Percentiles rank a stretch among this genome's conserved stretches.
Conservation (phyloP, 176 grass and related monocot genomes). For the Ananas comosus region DNA sequence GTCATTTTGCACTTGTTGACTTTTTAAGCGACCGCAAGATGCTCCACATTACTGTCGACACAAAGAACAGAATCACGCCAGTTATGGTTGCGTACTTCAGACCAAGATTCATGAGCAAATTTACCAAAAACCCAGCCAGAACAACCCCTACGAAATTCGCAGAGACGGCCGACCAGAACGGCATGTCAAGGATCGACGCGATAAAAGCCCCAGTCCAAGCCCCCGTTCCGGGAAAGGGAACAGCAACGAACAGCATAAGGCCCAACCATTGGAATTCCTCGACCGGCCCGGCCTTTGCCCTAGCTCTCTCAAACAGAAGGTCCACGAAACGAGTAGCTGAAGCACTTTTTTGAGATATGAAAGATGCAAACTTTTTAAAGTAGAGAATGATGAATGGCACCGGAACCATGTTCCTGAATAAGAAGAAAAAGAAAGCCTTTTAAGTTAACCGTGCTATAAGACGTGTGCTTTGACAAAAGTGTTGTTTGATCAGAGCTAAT, state of each 20-base stretch:
- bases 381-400: constrained; percentile 86
- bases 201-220: constrained; percentile 83
- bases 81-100: constrained; percentile 53
- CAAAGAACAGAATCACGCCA: constrained; percentile 52
- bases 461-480: not conserved
- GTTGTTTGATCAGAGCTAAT: not conserved
- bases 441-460: not conserved
- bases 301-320: constrained; percentile 69
- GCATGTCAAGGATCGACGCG: constrained; percentile 70
- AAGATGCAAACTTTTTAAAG: constrained; percentile 58
- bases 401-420: constrained; percentile 84
- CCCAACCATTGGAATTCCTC: constrained; percentile 92
- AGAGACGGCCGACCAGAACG: constrained; percentile 61
- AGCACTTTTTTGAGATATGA: constrained; percentile 55
- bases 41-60: constrained; percentile 79
- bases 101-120: constrained; percentile 80
- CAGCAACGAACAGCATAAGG: constrained; percentile 84
- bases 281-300: constrained; percentile 68
- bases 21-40: constrained; percentile 56
- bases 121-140: constrained; percentile 61
- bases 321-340: constrained; percentile 48
- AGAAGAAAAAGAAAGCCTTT: constrained; percentile 7
- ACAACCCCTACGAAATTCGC: constrained; percentile 79
- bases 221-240: constrained; percentile 82
- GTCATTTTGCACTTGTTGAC: constrained; percentile 29